These are phyloP conservation scores for Sphagnum tenellum DNA, from an alignment of 225 moss, liverwort and hornwort genomes.

Conservation along the genomic window DNA sequence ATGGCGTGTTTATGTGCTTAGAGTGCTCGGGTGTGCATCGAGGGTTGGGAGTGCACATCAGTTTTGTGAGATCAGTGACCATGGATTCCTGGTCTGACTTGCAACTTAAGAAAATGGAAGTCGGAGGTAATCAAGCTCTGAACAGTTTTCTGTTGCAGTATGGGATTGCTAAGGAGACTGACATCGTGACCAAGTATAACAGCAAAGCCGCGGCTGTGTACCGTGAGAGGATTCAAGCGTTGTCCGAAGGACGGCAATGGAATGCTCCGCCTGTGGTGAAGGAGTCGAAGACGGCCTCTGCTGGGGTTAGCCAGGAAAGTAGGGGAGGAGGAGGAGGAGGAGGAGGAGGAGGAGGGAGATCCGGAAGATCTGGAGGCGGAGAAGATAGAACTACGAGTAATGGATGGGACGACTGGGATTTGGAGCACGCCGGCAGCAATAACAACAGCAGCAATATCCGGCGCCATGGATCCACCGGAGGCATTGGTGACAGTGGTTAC, in stretches of 20 bases:
- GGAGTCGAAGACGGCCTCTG: slow-evolving; percentile 23
- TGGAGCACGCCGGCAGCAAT: slow-evolving; percentile 27
- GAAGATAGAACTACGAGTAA: slow-evolving; percentile 11
- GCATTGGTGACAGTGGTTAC: slow-evolving; percentile 17
- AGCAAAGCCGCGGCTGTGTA: slow-evolving; percentile 68
- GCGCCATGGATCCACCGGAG: slow-evolving; percentile 67
- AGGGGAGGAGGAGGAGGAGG: neutral
- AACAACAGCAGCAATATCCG: slow-evolving; percentile 41
- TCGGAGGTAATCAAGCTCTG: slow-evolving; percentile 67
- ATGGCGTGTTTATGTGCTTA: slow-evolving; percentile 96
- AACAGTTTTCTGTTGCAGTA: slow-evolving; percentile 74
- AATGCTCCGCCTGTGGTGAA: slow-evolving; percentile 78
- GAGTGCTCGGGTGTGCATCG: slow-evolving; percentile 99
- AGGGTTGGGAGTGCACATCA: slow-evolving; percentile 92
- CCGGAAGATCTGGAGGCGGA: too few species aligned
- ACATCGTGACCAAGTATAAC: slow-evolving; percentile 83
- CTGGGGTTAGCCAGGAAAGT: slow-evolving; percentile 12
- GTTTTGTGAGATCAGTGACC: slow-evolving; percentile 92
- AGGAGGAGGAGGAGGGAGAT: too few species aligned
- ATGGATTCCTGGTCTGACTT: slow-evolving; percentile 99
- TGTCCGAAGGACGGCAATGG: slow-evolving; percentile 87
- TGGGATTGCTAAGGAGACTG: slow-evolving; percentile 89
- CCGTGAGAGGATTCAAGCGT: slow-evolving; percentile 81
- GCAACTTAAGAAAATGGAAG: slow-evolving; percentile 94
- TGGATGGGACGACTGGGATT: slow-evolving; percentile 94